Base-by-base conservation (phyloP, 129 eudicot species). In the Tagetes patula region DNA sequence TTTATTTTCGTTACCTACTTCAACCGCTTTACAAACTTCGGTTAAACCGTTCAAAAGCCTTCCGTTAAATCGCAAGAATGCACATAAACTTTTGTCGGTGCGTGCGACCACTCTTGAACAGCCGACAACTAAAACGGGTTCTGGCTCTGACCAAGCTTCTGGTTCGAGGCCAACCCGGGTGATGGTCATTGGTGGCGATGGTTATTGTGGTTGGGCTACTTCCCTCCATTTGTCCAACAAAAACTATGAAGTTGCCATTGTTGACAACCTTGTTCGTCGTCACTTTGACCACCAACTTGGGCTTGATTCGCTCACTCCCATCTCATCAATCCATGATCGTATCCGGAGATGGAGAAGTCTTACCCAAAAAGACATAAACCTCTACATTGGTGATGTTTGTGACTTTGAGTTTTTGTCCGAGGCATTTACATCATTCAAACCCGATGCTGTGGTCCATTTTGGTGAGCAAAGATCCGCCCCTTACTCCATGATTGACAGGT, bases 151-250 rank as follows among this genome's bases (percentile, higher is more conserved):
- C 42, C 64, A 72, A n/a, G 76, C 62, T 72, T 68, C 81, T 10
- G 64, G 65, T 54, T 76, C 96, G 2, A 63, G 71, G 70, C 84
- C 77, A 38, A 90, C 88, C 40, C 79, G 84, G 3, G 99, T 95
- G 13, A 90, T 90, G 99, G 85, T 95, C 31, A 90, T 95, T n/a
- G 99, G 99, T 56, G 99, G 99, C 2, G 99, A 95, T 76, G 99
- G 99, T 39, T 95, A 95, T 45, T 95, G 99, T 72, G 99, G 99
- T 63, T 95, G 99, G 99, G 99, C 99, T 62, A 90, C 97, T 65
- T 86, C 97, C 38, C 97, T 95, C 54, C 99, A 95, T 62, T 70
- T 95, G 42, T 95, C 99, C 62, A 95, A 90, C 77, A 95, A 95
- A 76, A 80, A 81, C 40, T 95, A 95, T 33, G 87, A 95, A 80